Base-by-base conservation (phyloP, 1,139 yeast species). In the Eremothecium coryli region DNA sequence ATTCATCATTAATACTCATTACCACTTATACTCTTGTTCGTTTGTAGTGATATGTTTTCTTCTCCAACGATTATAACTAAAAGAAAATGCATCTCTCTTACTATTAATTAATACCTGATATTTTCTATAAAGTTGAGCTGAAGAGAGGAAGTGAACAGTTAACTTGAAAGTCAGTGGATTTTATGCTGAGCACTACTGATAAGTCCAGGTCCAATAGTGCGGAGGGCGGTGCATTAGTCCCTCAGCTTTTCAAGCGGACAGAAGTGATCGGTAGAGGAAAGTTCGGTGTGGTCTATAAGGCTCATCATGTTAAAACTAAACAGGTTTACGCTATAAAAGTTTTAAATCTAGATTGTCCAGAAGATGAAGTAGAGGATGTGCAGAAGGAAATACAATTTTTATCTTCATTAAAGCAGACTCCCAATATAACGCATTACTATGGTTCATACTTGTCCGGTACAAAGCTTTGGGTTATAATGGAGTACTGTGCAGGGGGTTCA, bases 381-480 rank as follows among this genome's bases (percentile, higher is more conserved):
- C 98, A 88, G 55, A 85, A 78, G 48, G 99, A 93, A 61, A 77
- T 93, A 38, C 86, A 82, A 50, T 81, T 90, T 54, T 66, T 93
- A 36, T 68, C 94, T 1, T 86, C 84, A 46, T 65, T 93, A 44
- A 82, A 84, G 45, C 76, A 75, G 38, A 80, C 81, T 3, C 95
- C 95, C 18, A 93, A 93, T 48, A 86, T 93, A 32, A 86, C 95
- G 2, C 88, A 81, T 46, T 93, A 93, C 60, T 82, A 82, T 54
- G 97, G 96, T 1, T 80, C 94, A 0, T 82, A 81, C 45, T 60
- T 93, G 26, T 73, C 77, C 42, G 96, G 90, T 32, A 82, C 96
- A 7, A 80, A 84, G 52, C 65, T 93, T 23, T 93, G 99, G 98
- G 88, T 93, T 55, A 76, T 93, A 38, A 93, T 93, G 97, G 98